Evolutionary conservation across 2,329 filamentous ascomycete species (phyloP).

Genomic region (Fusarium pseudocircinatum): DNA sequence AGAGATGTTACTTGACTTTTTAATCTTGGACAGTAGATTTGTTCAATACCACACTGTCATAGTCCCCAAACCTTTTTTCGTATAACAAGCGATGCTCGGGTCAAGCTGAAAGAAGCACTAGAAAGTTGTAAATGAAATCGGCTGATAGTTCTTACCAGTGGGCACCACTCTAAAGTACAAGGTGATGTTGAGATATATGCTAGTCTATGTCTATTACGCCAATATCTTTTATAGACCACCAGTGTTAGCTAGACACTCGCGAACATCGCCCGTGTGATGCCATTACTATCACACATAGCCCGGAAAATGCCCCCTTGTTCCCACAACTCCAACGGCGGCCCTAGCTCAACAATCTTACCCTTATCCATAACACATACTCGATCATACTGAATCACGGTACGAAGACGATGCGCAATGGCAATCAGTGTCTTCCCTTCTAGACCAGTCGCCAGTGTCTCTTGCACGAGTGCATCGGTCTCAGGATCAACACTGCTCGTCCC

Average conservation of each 20-base stretch:
- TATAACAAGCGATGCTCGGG: fast-evolving
- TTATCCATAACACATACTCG: background rate
- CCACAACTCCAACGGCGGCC: background rate
- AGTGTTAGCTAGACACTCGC: background rate
- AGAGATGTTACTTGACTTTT: background rate
- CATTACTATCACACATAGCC: background rate
- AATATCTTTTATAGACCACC: background rate
- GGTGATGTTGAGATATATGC: background rate
- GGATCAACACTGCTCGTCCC: background rate
- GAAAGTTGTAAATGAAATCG: background rate
- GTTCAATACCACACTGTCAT: background rate
- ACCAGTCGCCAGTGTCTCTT: background rate
- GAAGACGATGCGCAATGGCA: background rate
- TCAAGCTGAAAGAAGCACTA: background rate
- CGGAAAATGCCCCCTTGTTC: background rate
- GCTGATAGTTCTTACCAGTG: too few relatives aligned
- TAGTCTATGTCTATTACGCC: fast-evolving
- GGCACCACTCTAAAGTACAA: background rate
- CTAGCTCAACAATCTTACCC: background rate
- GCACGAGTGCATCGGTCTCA: background rate
- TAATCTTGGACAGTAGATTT: background rate
- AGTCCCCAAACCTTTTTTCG: fast-evolving
- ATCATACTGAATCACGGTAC: background rate
- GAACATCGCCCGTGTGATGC: background rate
- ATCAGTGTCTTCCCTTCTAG: background rate